Evolutionary conservation across 176 grass and related monocot genomes (phyloP).

Genomic region (Oryza glumipatula): DNA sequence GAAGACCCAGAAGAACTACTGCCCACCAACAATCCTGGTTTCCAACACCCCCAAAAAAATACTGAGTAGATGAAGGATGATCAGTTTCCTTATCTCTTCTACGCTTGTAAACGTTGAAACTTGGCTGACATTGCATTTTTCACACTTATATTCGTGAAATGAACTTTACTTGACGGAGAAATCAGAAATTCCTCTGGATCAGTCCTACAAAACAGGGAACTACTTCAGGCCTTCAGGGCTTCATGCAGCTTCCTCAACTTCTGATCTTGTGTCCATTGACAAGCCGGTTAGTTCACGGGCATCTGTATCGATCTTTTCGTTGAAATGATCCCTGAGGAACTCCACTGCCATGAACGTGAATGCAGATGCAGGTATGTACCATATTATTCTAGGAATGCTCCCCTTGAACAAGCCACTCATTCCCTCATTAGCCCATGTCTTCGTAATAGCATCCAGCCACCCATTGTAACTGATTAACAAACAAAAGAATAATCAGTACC

Average conservation of each 20-base stretch:
- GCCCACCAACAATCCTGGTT: too few relatives aligned
- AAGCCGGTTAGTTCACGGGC: conserved; percentile 41
- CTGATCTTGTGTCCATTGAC: conserved; percentile 54
- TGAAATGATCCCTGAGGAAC: conserved; percentile 86
- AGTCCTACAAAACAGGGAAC: conserved; percentile 8
- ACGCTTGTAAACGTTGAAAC: neutral
- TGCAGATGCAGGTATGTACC: conserved; percentile 93
- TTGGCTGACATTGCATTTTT: neutral
- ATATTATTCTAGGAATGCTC: conserved; percentile 82
- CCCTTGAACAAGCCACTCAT: conserved; percentile 83
- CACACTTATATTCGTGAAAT: conserved; percentile 9
- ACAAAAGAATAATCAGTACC: neutral
- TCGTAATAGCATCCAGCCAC: conserved; percentile 87
- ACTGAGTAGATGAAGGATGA: neutral
- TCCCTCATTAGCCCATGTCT: conserved; percentile 74
- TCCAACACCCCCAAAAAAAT: neutral
- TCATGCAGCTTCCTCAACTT: conserved; percentile 52
- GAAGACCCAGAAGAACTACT: too few relatives aligned
- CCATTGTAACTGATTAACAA: conserved; percentile 70
- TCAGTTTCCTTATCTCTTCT: neutral
- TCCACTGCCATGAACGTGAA: conserved; percentile 98
- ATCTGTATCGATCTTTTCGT: conserved; percentile 52
- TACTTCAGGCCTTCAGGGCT: neutral
- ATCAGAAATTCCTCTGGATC: conserved; percentile 13
- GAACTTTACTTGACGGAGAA: neutral